Evolutionary conservation across 2,329 filamentous ascomycete species (phyloP), one percentile per base, ranked within the genome.

Genomic region (Tolypocladium album): DNA sequence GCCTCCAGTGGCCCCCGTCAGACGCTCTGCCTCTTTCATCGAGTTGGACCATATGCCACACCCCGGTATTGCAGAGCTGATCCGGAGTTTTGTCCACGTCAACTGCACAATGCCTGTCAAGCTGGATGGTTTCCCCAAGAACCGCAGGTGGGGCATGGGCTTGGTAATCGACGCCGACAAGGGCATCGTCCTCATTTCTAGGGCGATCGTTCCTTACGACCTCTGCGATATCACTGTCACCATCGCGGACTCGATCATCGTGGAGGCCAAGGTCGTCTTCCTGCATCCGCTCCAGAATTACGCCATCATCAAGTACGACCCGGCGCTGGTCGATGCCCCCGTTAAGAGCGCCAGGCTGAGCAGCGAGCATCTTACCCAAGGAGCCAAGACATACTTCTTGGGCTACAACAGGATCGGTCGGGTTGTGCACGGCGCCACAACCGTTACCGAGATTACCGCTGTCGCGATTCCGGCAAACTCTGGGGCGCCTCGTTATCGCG

Each of bases 231-330:
- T 99, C 66, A 92, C 89, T 53, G 85, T 99, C 67, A 97, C 94
- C 17, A 95, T 99, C 67, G 94, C 94, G 31, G 94, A 99, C 72
- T 96, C 92, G 3, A 91, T 99, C 68, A 90, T 96, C 59, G 89
- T 97, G 13, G 89, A 93, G 66, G 94, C 89, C 67, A 96, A 95
- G 75, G 89, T 99, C 5, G 83, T 97, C 17, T 99, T 99, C 79
- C 80, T 99, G 72, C 94, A 99, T 70, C 94, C 94, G 17, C 79
- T 99, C 59, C 94, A 97, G 72, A 99, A 99, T 74, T 99, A 97
- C 73, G 90, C 89, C 65, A 89, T 99, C 68, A 85, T 99, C 67
- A 88, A 96, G 75, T 99, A 99, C 72, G 93, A 99, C 71, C 90
- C 94, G 1, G 86, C 84, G 45, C 83, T 99, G 22, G 95, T 97